Conservation (phyloP, 495 filamentous ascomycete genomes). For the Hypoxylon cercidicola region DNA sequence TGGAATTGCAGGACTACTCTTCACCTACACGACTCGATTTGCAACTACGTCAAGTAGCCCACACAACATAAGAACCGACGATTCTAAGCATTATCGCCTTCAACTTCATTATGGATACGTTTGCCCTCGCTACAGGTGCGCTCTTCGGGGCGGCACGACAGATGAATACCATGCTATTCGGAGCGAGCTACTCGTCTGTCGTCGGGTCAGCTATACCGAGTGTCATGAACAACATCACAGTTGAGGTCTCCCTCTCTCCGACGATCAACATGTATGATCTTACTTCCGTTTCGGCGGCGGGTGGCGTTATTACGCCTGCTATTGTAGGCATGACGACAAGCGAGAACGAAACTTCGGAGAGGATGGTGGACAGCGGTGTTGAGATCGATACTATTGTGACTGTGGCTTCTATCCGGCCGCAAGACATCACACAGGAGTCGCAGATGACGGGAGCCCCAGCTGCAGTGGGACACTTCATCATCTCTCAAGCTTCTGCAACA, state of each 20-base stretch:
- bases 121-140: neutral
- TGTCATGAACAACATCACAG: neutral
- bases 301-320: neutral
- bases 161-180: neutral
- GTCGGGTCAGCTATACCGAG: neutral
- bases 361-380: constrained; percentile 4
- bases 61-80: neutral
- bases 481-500: too few relatives aligned
- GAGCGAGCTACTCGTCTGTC: neutral
- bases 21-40: neutral
- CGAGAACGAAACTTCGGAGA: neutral
- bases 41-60: neutral
- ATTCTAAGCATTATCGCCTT: too few relatives aligned
- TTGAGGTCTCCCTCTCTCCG: neutral
- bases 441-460: too few relatives aligned
- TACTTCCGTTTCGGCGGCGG: neutral
- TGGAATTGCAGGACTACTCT: too few relatives aligned
- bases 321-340: neutral
- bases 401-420: neutral
- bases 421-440: constrained; percentile 7
- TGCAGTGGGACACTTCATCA: too few relatives aligned
- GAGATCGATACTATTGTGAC: constrained; percentile 1
- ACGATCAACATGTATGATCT: neutral
- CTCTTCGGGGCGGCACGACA: neutral
- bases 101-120: neutral